These are phyloP conservation scores for Glarea lozoyensis DNA, from an alignment of 495 filamentous ascomycete species.

Conservation along the genomic window DNA sequence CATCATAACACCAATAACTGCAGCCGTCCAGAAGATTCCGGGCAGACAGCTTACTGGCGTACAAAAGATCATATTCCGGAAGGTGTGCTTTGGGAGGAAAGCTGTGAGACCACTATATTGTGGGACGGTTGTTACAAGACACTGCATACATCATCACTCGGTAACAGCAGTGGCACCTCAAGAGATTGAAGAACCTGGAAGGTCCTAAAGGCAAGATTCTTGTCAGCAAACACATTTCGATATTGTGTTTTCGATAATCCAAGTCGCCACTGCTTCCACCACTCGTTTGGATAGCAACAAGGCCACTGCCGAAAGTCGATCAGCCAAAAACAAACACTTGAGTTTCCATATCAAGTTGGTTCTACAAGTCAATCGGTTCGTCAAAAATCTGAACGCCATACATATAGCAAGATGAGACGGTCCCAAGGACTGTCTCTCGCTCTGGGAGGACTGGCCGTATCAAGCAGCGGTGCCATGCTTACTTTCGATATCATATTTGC, in stretches of 20 bases:
- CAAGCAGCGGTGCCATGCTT: conserved; percentile 18
- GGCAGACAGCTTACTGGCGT: conserved; percentile 4
- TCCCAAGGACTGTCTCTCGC: conserved; percentile 9
- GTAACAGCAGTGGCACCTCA: conserved; percentile 10
- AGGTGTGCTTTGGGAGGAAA: conserved; percentile 3
- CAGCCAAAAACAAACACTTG: conserved; percentile 4
- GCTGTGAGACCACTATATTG: conserved; percentile 1
- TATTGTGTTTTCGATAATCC: conserved; percentile 4
- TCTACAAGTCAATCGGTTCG: no score
- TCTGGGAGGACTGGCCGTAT: conserved; percentile 20
- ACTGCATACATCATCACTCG: conserved; percentile 1
- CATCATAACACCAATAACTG: conserved; percentile 13
- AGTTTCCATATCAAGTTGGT: no score
- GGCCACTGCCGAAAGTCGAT: conserved; percentile 4
- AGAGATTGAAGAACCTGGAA: conserved; percentile 3
- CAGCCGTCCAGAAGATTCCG: conserved; percentile 7
- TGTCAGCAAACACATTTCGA: neutral
- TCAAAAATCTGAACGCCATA: conserved; percentile 1
- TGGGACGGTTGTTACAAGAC: conserved; percentile 2
- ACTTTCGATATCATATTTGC: conserved; percentile 25
- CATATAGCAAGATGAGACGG: conserved; percentile 10
- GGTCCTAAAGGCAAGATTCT: conserved; percentile 12
- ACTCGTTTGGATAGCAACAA: conserved; percentile 15
- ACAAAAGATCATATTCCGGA: conserved; percentile 2
- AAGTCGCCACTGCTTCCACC: conserved; percentile 18